Conservation (phyloP, 2,329 filamentous ascomycete species). For the Esteya vermicola region DNA sequence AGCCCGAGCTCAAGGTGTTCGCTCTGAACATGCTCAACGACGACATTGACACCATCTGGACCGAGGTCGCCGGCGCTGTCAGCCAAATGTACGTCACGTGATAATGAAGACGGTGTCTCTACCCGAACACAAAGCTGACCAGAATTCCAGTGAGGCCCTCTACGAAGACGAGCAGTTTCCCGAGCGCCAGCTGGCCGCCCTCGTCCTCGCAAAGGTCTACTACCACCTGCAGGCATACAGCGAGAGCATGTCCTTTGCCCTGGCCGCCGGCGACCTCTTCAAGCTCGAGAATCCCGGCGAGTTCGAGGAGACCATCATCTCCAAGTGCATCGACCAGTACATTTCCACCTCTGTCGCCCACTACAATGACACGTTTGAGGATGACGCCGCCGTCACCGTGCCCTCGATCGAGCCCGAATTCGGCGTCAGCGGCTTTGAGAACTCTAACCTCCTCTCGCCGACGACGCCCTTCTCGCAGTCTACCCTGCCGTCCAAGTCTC, state of each 20-base stretch:
- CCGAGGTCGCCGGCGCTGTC: conserved; percentile 83
- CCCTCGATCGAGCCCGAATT: conserved; percentile 74
- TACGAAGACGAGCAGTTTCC: conserved; percentile 95
- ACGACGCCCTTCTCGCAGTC: conserved; percentile 94
- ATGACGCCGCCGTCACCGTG: conserved; percentile 30
- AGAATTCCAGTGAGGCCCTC: conserved; percentile 70
- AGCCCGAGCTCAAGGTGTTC: conserved; percentile 86
- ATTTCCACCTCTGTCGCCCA: conserved; percentile 56
- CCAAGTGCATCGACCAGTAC: conserved; percentile 96
- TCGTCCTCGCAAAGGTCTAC: conserved; percentile 95
- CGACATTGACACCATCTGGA: conserved; percentile 95
- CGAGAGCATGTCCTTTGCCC: conserved; percentile 96
- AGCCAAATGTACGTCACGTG: conserved; percentile 64
- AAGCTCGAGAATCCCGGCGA: conserved; percentile 82
- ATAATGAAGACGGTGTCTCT: conserved; percentile 7
- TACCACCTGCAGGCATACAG: conserved; percentile 98
- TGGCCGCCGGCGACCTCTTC: conserved; percentile 89
- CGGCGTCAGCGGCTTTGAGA: conserved; percentile 49
- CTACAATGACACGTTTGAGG: conserved; percentile 33
- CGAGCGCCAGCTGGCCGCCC: conserved; percentile 81
- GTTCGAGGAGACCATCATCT: conserved; percentile 98
- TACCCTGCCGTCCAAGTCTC: conserved; percentile 80
- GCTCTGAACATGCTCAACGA: conserved; percentile 91
- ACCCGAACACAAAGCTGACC: conserved; percentile 1
- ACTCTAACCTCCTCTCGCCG: conserved; percentile 63